A percentile compares a stretch with the other conserved stretches of the same genome.
Conservation (phyloP, 805 yeast species). For the Schizosaccharomyces lindneri region DNA sequence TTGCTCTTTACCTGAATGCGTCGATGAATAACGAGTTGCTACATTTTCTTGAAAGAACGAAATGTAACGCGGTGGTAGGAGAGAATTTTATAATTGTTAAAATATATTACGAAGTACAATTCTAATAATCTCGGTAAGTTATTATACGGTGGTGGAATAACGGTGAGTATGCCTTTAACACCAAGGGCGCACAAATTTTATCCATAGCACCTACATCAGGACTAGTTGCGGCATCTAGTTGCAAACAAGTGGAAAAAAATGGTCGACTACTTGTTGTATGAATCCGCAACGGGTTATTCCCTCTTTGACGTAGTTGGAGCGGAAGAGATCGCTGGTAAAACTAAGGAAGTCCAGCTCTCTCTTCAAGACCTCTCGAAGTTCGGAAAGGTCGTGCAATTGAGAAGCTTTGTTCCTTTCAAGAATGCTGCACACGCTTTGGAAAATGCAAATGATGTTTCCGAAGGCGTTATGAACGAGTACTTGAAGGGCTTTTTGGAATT, state of each 20-base stretch:
- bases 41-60: too few relatives aligned
- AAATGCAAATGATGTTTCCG: constrained; percentile 92
- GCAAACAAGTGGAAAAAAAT: background rate
- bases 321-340: constrained; percentile 75
- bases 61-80: too few relatives aligned
- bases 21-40: too few relatives aligned
- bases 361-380: constrained; percentile 63
- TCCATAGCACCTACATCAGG: background rate
- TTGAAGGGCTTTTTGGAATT: constrained; percentile 71
- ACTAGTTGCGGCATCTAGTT: background rate
- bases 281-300: constrained; percentile 97
- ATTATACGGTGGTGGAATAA: background rate
- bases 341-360: constrained; percentile 84
- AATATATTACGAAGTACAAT: too few relatives aligned
- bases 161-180: background rate
- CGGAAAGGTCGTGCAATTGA: constrained; percentile 78
- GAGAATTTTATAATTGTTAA: too few relatives aligned
- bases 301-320: constrained; percentile 87
- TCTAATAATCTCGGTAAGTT: too few relatives aligned
- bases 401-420: constrained; percentile 90
- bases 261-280: constrained; percentile 56
- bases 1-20: background rate
- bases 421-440: constrained; percentile 92
- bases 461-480: constrained; percentile 84
- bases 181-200: background rate